Conservation (phyloP, 164 flowering plant species). For the Buxus sempervirens region DNA sequence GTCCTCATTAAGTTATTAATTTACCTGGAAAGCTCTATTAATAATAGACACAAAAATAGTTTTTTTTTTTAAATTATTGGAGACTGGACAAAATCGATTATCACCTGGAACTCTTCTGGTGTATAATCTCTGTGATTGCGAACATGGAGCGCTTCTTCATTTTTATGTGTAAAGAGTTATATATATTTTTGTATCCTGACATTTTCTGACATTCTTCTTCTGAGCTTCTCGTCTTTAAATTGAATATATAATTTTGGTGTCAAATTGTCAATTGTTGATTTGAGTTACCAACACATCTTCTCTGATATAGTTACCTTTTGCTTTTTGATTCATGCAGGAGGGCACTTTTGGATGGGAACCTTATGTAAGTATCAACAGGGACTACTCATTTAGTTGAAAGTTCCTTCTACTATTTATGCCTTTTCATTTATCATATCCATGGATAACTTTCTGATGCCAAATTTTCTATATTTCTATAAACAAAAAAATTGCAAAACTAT, state of each 20-base stretch:
- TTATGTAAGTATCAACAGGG: slow-evolving; percentile 52
- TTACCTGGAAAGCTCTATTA: background rate
- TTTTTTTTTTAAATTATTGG: too few species aligned
- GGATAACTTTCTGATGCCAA: background rate
- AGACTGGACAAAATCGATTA: background rate
- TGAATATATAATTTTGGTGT: too few species aligned
- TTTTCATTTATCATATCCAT: background rate
- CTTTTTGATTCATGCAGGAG: slow-evolving; percentile 42
- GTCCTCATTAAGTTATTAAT: background rate
- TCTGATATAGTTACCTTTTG: background rate
- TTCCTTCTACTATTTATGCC: background rate
- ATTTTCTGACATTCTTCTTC: too few species aligned
- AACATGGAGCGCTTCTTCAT: too few species aligned
- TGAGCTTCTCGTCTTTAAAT: too few species aligned
- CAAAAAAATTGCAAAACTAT: too few species aligned
- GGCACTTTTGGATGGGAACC: slow-evolving; percentile 74
- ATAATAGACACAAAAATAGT: background rate
- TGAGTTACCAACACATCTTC: background rate
- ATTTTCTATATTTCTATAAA: too few species aligned
- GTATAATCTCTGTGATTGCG: too few species aligned
- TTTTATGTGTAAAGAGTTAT: too few species aligned
- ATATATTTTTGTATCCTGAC: too few species aligned
- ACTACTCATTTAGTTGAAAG: background rate
- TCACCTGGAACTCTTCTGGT: background rate
- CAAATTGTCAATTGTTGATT: background rate